Evolutionary conservation across 2,329 filamentous ascomycete species (phyloP).

Genomic region (Harringtonia lauricola): DNA sequence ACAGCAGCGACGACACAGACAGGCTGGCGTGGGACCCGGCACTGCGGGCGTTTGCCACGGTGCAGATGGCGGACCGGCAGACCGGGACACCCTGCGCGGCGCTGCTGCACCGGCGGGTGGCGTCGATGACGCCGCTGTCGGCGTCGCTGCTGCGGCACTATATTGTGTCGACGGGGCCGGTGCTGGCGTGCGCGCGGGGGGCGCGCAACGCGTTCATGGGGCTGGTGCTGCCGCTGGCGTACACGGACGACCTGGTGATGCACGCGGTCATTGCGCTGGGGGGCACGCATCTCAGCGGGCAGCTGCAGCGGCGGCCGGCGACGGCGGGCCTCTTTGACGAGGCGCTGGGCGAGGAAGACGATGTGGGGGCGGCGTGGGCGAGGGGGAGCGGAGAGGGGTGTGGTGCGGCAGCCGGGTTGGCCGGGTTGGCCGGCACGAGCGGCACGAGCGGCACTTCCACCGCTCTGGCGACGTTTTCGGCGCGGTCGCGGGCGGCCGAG

Average conservation of each 20-base stretch:
- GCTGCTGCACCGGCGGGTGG: constrained; percentile 4
- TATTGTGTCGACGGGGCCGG: constrained; percentile 8
- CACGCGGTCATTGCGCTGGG: constrained; percentile 13
- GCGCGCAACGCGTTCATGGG: constrained; percentile 11
- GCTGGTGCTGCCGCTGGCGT: constrained; percentile 12
- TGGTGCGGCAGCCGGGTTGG: not conserved
- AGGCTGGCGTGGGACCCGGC: too few species aligned
- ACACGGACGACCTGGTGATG: constrained; percentile 15
- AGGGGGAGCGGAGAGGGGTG: not conserved
- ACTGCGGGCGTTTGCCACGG: not conserved
- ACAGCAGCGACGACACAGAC: not conserved
- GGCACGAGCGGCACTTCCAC: too few species aligned
- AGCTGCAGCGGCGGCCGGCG: too few species aligned
- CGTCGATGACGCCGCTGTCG: constrained; percentile 12
- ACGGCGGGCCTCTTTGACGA: too few species aligned
- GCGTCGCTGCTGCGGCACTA: constrained; percentile 10
- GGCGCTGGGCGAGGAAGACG: too few species aligned
- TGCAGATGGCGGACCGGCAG: not conserved
- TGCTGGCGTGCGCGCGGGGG: constrained; percentile 4
- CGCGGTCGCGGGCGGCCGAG: not conserved
- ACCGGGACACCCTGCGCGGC: not conserved
- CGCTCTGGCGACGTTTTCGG: not conserved
- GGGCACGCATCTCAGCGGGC: constrained; percentile 6
- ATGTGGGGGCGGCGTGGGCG: not conserved
- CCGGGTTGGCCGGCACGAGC: too few species aligned